Conservation (phyloP, 768 basidiomycete genomes). For the Auricularia sp. region DNA sequence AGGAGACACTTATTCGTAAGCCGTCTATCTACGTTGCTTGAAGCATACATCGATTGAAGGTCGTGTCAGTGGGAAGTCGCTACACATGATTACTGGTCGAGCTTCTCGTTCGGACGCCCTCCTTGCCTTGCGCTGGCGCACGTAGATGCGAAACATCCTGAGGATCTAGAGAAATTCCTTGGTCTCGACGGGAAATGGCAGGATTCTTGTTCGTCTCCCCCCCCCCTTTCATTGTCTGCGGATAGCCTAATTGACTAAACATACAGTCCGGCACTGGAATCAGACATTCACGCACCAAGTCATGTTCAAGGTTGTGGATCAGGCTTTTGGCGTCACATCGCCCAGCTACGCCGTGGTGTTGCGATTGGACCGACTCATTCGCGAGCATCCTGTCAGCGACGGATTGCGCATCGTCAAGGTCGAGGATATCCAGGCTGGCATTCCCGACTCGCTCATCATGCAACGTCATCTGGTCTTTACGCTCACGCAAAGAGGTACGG, state of each 20-base stretch:
- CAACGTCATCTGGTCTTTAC: background rate
- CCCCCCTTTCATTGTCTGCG: background rate
- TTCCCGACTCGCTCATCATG: background rate
- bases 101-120: slow-evolving; percentile 40
- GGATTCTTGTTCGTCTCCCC: slow-evolving; percentile 32
- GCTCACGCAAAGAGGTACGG: background rate
- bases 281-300: slow-evolving; percentile 61
- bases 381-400: background rate
- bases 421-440: background rate
- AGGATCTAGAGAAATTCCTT: slow-evolving; percentile 8
- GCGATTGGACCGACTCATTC: slow-evolving; percentile 34
- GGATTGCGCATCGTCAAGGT: background rate
- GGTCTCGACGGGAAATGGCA: slow-evolving; percentile 30
- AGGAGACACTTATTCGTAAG: background rate
- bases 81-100: background rate
- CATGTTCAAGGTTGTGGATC: slow-evolving; percentile 58
- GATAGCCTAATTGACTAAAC: slow-evolving; percentile 20
- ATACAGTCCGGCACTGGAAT: slow-evolving; percentile 59
- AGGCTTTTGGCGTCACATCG: slow-evolving; percentile 59
- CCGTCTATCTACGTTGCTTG: too few relatives aligned
- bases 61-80: background rate
- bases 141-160: slow-evolving; percentile 52
- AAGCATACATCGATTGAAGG: too few relatives aligned
- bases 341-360: slow-evolving; percentile 60
- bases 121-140: slow-evolving; percentile 56